Conservation (phyloP, 106 monocot genomes). For the Apostasia shenzhenica region DNA sequence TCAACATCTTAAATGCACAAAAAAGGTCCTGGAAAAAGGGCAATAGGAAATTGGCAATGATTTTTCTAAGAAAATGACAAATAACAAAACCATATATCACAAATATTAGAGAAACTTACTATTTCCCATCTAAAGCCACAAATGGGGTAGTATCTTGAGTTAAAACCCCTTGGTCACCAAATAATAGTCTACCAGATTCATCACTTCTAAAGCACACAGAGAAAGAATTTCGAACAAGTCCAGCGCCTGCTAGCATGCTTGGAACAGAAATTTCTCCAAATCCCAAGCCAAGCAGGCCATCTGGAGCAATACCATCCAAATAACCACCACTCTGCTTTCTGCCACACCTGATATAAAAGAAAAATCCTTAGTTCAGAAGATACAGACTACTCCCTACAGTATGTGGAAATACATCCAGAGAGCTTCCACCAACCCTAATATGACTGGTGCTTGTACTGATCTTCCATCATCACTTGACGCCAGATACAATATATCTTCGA, state of each 20-base stretch:
- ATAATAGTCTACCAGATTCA: slow-evolving; percentile 72
- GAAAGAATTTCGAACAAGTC: slow-evolving; percentile 79
- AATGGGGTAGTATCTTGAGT: slow-evolving; percentile 76
- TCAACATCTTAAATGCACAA: too few relatives aligned
- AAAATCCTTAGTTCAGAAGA: neutral
- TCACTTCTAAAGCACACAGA: slow-evolving; percentile 86
- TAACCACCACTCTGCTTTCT: slow-evolving; percentile 86
- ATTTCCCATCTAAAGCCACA: slow-evolving; percentile 62
- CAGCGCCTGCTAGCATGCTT: slow-evolving; percentile 68
- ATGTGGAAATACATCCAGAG: neutral
- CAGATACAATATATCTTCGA: slow-evolving; percentile 75
- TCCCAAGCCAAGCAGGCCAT: slow-evolving; percentile 95
- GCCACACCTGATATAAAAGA: slow-evolving; percentile 67
- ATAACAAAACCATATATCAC: neutral
- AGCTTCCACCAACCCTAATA: slow-evolving; percentile 56
- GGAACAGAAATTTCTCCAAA: slow-evolving; percentile 86
- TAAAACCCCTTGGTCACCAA: slow-evolving; percentile 70
- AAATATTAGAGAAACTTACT: slow-evolving; percentile 35
- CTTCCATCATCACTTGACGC: slow-evolving; percentile 22
- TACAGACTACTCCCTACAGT: neutral
- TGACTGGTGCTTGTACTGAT: slow-evolving; percentile 51
- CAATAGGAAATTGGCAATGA: neutral
- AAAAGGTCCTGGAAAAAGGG: neutral
- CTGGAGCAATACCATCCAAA: slow-evolving; percentile 93
- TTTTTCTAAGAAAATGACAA: neutral